Percentiles rank a stretch among this genome's conserved stretches.
phyloP scores from a whole-genome alignment of 2,329 filamentous ascomycete species.

The Sclerotinia borealis region DNA sequence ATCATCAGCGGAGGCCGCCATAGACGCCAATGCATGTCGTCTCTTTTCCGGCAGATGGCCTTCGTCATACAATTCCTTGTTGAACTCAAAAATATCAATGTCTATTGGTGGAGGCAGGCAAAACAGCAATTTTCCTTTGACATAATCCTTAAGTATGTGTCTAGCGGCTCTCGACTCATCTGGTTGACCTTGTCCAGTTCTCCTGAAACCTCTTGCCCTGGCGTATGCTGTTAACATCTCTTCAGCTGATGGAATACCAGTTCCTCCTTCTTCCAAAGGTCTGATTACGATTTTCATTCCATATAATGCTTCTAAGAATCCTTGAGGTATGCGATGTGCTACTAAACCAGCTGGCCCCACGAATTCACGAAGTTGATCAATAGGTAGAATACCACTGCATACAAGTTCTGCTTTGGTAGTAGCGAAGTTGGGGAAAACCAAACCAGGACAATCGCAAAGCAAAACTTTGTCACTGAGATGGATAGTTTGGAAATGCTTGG shows the following conservation, averaged over 20 bases:
- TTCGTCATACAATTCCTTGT: conserved; percentile 80
- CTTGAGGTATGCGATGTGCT: conserved; percentile 75
- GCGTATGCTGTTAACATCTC: conserved; percentile 86
- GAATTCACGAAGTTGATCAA: conserved; percentile 92
- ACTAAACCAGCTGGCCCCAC: conserved; percentile 81
- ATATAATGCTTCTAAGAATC: conserved; percentile 88
- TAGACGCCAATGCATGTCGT: conserved; percentile 54
- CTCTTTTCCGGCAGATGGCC: conserved; percentile 77
- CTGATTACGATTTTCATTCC: conserved; percentile 81
- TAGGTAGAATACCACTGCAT: conserved; percentile 88
- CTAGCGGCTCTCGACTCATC: conserved; percentile 90
- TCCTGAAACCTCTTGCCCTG: conserved; percentile 81
- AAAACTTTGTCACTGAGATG: conserved; percentile 85
- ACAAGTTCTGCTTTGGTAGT: conserved; percentile 95
- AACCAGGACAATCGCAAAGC: conserved; percentile 94
- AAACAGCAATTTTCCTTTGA: conserved; percentile 90
- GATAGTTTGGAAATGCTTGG: conserved; percentile 98
- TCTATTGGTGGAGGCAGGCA: conserved; percentile 77
- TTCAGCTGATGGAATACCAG: conserved; percentile 73
- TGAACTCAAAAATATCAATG: conserved; percentile 72
- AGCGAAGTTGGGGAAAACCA: conserved; percentile 97
- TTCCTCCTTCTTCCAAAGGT: conserved; percentile 86
- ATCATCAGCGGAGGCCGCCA: conserved; percentile 32
- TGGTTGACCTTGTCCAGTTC: conserved; percentile 80
- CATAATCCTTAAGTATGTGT: conserved; percentile 92